Conservation (phyloP, 768 basidiomycete species). For the Leucosporidium yakuticum region DNA sequence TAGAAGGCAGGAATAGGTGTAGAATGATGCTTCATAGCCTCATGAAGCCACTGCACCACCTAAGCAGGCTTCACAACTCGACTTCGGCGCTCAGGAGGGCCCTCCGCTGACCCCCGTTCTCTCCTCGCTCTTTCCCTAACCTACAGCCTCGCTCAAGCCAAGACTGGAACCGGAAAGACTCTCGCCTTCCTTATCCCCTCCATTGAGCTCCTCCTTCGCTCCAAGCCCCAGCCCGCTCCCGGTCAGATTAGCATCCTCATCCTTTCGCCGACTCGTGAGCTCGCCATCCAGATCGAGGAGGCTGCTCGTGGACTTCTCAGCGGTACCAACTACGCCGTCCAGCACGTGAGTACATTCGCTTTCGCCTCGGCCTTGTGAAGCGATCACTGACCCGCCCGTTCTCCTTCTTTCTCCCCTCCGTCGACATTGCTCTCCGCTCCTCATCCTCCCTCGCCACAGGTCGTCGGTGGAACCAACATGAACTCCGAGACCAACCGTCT, state of each 20-base stretch:
- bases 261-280: constrained; percentile 51
- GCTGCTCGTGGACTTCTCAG: constrained; percentile 89
- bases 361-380: no score
- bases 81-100: background rate
- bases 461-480: constrained; percentile 56
- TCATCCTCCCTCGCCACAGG: background rate
- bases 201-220: constrained; percentile 41
- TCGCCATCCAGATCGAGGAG: constrained; percentile 48
- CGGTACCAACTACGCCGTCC: constrained; percentile 49
- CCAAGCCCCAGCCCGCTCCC: constrained; percentile 29
- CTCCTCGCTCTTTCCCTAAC: background rate
- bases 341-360: constrained; percentile 41
- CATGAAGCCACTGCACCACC: no score
- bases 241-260: constrained; percentile 40
- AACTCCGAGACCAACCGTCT: constrained; percentile 42
- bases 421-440: background rate
- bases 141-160: constrained; percentile 37
- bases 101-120: background rate
- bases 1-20: background rate
- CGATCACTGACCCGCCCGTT: no score
- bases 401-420: no score
- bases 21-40: no score
- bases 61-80: background rate
- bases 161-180: constrained; percentile 52
- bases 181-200: constrained; percentile 47